Base-by-base conservation (phyloP, 345 rosid species). In the Corchorus olitorius region DNA sequence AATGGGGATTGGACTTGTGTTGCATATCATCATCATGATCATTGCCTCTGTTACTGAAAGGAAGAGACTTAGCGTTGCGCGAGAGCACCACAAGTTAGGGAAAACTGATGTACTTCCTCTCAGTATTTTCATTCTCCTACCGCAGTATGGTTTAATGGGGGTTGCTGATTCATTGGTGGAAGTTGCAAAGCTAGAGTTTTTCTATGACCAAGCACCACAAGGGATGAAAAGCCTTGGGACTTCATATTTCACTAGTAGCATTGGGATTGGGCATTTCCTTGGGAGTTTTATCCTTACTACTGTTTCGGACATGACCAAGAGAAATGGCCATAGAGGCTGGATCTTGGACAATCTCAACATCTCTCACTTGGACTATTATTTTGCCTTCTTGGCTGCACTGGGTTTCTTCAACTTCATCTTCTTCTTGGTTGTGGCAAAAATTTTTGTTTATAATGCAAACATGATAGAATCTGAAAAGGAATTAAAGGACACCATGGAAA, bases 201-300 rank as follows among this genome's bases (percentile, higher is more conserved):
- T 94, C 92, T 94, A 92, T 41, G 97, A 92, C 64, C 98, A 94
- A 63, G 93, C 97, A 8, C 97, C 98, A 0, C 86, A 89, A 64
- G 88, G 88, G 41, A 90, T 91, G 98, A 92, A 94, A 67, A 89
- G 97, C 65, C 81, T 94, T 0, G 95, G 98, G 27, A 86, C 98
- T 10, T 86, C 97, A 0, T 91, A 89, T 72, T 91, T 89, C 64
- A 79, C 88, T 0, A 88, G 76, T 22, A 89, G 90, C 79, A 16
- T 91, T 41, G 95, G 91, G 11, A 63, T 94, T 4, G 97, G 97
- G 34, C 79, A 81, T 72, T 92, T 89, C 80, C 64, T 91, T 22
- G 93, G 97, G n/a, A 90, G 94, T 66, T 89, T 90, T 70, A 39
- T 92, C 61, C 82, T 92, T 10, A 76, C 80, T 5, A 83, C 88